Evolutionary conservation across 1,284 basidiomycete species (phyloP).

Genomic region (Apiotrichum veenhuisii): DNA sequence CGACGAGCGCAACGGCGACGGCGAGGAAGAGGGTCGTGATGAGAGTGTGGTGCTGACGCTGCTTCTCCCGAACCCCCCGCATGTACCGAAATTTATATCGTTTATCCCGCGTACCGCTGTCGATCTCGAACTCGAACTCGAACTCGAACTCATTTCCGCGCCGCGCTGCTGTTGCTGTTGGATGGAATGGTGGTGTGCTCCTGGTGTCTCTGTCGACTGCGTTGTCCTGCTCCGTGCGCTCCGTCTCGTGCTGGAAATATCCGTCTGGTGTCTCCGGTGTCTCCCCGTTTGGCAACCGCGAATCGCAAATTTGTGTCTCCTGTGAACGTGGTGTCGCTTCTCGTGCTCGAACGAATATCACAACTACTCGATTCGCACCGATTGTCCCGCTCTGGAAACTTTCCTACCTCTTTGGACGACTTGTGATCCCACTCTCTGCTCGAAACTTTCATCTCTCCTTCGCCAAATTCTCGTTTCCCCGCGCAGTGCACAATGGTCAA

Average conservation of each 20-base stretch:
- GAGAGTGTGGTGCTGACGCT: constrained; percentile 8
- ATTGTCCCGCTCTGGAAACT: too few species aligned
- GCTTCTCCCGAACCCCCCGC: not conserved
- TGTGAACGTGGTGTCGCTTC: not conserved
- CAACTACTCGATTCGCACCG: not conserved
- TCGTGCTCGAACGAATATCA: not conserved
- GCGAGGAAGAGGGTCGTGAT: not conserved
- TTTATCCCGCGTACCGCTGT: not conserved
- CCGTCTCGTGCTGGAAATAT: not conserved
- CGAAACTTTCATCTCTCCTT: not conserved
- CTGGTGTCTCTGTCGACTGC: not conserved
- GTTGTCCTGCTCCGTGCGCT: not conserved
- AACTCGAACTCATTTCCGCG: not conserved
- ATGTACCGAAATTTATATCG: not conserved
- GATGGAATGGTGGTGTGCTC: not conserved
- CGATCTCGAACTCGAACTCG: not conserved
- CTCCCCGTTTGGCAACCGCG: not conserved
- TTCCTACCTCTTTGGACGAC: not conserved
- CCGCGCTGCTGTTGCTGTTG: not conserved
- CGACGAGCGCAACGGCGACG: not conserved
- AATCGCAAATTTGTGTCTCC: not conserved
- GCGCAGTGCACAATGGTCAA: constrained; percentile 22
- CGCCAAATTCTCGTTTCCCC: not conserved
- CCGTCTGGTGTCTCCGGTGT: not conserved
- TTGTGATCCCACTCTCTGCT: not conserved